Percentiles rank a stretch among this genome's conserved stretches.
phyloP scores from a whole-genome alignment of 176 grass and related monocot species.

The Carex pumila region DNA sequence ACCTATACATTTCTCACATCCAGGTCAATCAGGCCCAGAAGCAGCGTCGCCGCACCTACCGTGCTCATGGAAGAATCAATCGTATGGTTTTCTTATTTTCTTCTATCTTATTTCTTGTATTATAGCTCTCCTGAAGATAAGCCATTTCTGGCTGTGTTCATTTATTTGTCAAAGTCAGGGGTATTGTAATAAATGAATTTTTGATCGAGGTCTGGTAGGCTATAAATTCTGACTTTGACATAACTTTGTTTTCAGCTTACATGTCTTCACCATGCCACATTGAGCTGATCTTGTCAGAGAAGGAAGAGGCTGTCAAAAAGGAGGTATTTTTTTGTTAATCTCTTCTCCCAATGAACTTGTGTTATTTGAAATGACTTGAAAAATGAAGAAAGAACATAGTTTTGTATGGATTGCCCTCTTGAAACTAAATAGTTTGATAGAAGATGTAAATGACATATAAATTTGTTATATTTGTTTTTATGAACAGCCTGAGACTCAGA shows the following conservation, averaged over 20 bases:
- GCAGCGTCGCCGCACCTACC: conserved; percentile 52
- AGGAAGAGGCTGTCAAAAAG: conserved; percentile 79
- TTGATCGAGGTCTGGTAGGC: background rate
- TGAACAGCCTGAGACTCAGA: conserved; percentile 37
- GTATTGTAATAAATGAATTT: background rate
- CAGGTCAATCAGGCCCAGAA: conserved; percentile 81
- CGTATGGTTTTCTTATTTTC: conserved; percentile 26
- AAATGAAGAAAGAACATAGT: background rate
- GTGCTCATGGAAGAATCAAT: conserved; percentile 69
- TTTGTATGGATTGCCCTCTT: background rate
- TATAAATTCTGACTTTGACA: background rate
- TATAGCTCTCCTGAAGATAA: background rate
- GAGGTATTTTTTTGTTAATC: conserved; percentile 28
- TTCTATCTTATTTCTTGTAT: background rate
- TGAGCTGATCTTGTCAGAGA: conserved; percentile 72
- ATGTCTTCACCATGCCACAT: conserved; percentile 87
- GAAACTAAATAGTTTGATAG: background rate
- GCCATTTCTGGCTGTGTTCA: background rate
- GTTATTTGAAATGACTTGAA: background rate
- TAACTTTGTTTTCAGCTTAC: conserved; percentile 39
- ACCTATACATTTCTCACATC: conserved; percentile 63
- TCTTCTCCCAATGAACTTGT: background rate
- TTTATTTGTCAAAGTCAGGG: background rate
- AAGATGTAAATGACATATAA: background rate
- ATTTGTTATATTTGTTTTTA: background rate